Conservation (phyloP, 805 yeast genomes). For the Lipomyces sp. region DNA sequence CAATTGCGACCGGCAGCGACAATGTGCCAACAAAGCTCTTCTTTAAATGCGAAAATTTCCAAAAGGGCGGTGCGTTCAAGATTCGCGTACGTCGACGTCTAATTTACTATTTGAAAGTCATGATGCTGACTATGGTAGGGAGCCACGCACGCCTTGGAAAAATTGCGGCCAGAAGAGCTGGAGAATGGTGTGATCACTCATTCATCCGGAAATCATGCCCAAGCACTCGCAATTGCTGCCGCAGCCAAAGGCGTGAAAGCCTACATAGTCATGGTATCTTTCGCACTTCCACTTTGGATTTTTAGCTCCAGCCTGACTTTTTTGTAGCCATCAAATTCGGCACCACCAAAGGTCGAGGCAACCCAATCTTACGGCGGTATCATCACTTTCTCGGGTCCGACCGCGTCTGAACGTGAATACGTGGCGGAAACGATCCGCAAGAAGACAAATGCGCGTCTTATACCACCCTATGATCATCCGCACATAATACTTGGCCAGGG, state of each 20-base stretch:
- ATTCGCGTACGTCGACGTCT: slow-evolving; percentile 46
- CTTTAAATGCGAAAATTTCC: slow-evolving; percentile 36
- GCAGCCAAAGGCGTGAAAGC: slow-evolving; percentile 52
- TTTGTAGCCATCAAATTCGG: slow-evolving; percentile 53
- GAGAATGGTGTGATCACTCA: slow-evolving; percentile 57
- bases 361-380: slow-evolving; percentile 57
- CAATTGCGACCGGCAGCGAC: slow-evolving; percentile 10
- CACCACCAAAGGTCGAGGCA: slow-evolving; percentile 54
- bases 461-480: slow-evolving; percentile 58
- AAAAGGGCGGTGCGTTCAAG: slow-evolving; percentile 49
- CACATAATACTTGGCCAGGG: slow-evolving; percentile 59
- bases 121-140: slow-evolving; percentile 36
- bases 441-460: slow-evolving; percentile 49
- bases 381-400: slow-evolving; percentile 50
- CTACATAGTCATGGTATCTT: slow-evolving; percentile 52
- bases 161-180: slow-evolving; percentile 49
- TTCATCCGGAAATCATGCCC: slow-evolving; percentile 61
- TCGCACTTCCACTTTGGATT: background rate
- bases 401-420: slow-evolving; percentile 55
- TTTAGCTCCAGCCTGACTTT: background rate
- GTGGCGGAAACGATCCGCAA: slow-evolving; percentile 50
- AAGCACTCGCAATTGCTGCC: slow-evolving; percentile 58
- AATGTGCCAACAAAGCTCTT: slow-evolving; percentile 9
- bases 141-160: slow-evolving; percentile 56
- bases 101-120: background rate